These are phyloP conservation scores for Oryza longistaminata DNA, from an alignment of 176 grass and related monocot species.

Conservation along the genomic window DNA sequence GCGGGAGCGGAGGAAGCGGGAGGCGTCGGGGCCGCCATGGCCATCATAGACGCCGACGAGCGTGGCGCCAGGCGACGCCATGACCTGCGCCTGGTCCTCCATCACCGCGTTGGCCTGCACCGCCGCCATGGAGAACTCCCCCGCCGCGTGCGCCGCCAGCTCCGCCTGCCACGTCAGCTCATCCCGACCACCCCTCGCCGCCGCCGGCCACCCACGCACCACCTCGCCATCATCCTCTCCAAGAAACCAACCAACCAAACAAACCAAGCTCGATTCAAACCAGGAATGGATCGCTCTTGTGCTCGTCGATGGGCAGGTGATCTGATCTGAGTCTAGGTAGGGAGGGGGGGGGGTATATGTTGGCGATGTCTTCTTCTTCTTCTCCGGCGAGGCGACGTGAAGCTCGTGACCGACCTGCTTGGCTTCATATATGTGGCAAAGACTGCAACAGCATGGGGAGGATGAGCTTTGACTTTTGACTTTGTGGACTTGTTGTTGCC, in stretches of 20 bases:
- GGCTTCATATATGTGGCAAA: too few relatives aligned
- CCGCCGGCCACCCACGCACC: constrained; percentile 19
- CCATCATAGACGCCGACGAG: constrained; percentile 57
- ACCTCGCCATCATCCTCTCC: not conserved
- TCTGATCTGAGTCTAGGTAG: not conserved
- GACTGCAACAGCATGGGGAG: too few relatives aligned
- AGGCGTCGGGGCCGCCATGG: constrained; percentile 45
- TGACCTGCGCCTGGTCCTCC: constrained; percentile 51
- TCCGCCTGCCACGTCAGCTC: constrained; percentile 37
- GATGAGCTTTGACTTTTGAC: not conserved
- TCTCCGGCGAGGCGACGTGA: not conserved
- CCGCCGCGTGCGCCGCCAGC: constrained; percentile 33
- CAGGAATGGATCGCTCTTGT: not conserved
- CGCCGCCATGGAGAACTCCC: constrained; percentile 51
- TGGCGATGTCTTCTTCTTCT: too few relatives aligned
- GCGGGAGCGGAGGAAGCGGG: constrained; percentile 39
- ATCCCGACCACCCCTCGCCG: not conserved
- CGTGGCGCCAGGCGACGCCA: constrained; percentile 33
- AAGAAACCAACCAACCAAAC: not conserved
- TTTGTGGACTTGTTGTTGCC: too few relatives aligned
- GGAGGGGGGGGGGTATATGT: too few relatives aligned
- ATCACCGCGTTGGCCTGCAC: constrained; percentile 34
- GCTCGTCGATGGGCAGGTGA: not conserved
- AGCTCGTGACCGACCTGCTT: not conserved
- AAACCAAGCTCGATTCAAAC: too few relatives aligned